Percentiles rank a stretch among this genome's conserved stretches.
These are phyloP conservation scores for Trifolium subterraneum DNA, from an alignment of 306 rosid species.

Conservation along the genomic window DNA sequence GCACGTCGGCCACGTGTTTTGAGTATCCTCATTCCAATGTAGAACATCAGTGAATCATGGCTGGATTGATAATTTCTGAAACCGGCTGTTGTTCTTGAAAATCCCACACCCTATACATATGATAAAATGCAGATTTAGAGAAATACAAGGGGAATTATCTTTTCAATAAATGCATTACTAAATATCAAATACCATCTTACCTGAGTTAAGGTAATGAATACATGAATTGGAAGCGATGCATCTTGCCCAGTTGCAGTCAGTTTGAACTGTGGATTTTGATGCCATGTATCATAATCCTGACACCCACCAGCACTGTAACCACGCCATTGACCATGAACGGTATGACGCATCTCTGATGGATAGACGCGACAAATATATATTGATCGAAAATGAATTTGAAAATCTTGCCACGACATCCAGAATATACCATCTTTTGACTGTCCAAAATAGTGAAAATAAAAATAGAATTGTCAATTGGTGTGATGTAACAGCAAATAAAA, in stretches of 20 bases:
- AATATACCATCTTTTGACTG: slow-evolving; percentile 98
- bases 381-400: slow-evolving; percentile 97
- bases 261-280: slow-evolving; percentile 98
- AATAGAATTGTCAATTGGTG: slow-evolving; percentile 10
- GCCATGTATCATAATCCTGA: slow-evolving; percentile 98
- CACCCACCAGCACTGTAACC: slow-evolving; percentile 99
- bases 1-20: slow-evolving; percentile 99
- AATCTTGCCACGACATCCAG: slow-evolving; percentile 99
- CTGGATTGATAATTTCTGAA: slow-evolving; percentile 97
- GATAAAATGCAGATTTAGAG: slow-evolving; percentile 10
- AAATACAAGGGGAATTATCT: slow-evolving; percentile 5
- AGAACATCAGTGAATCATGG: slow-evolving; percentile 95
- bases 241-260: slow-evolving; percentile 91
- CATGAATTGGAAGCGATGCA: slow-evolving; percentile 91
- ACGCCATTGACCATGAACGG: slow-evolving; percentile 98
- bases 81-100: slow-evolving; percentile 97
- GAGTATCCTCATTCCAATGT: slow-evolving; percentile 98
- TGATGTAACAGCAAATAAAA: slow-evolving; percentile 7
- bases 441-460: slow-evolving; percentile 24
- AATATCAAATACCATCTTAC: slow-evolving; percentile 45
- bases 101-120: slow-evolving; percentile 87
- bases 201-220: slow-evolving; percentile 97
- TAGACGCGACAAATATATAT: slow-evolving; percentile 95
- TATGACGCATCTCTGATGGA: slow-evolving; percentile 94
- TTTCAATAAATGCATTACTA: slow-evolving; percentile 11